Base-by-base conservation (phyloP, 2,329 filamentous ascomycete species). In the Gyromitra esculenta region DNA sequence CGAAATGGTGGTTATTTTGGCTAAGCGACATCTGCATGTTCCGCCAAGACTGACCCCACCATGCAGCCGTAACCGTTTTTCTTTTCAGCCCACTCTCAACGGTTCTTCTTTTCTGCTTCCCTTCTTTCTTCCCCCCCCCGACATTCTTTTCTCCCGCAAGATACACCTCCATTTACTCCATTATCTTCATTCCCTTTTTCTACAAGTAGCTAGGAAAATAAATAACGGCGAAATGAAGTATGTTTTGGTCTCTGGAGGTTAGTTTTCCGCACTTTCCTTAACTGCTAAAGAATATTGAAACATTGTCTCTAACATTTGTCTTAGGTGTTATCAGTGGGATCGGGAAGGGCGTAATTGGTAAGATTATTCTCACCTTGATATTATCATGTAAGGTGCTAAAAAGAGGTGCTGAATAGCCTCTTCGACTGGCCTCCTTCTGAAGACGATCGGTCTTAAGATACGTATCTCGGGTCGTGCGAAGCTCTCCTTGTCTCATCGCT, bases 391-490 rank as follows among this genome's bases (percentile, higher is more conserved):
- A 65, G 31, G 59, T 43, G 35, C 69, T 75, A 71, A 78, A 57
- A 21, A 63, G 45, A n/a, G 64, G 48, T 56, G 60, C 63, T 76
- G 45, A 71, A 70, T 77, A 89, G 90, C 91, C 83, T 91, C 90
- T 81, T 91, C 89, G 73, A 90, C 91, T 50, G 91, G 91, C 63
- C 86, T 93, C 79, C 86, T 96, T 79, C 88, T 96, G 81, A 95
- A 96, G 87, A 93, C 92, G 9, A 86, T 90, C 79, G 93, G 92
- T 62, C 86, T 95, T 76, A 93, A 91, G 85, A 91, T 93, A 89
- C 86, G 87, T 70, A 78, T 77, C 80, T 64, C 35, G 48, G 31
- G 41, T 50, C 43, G 45, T 11, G 11, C 11, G 54, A 43, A 62
- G 45, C 9, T 59, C 37, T 50, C 35, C 1, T 35, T 57, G 62